phyloP scores from a whole-genome alignment of 306 rosid species.

The Lupinus albus region DNA sequence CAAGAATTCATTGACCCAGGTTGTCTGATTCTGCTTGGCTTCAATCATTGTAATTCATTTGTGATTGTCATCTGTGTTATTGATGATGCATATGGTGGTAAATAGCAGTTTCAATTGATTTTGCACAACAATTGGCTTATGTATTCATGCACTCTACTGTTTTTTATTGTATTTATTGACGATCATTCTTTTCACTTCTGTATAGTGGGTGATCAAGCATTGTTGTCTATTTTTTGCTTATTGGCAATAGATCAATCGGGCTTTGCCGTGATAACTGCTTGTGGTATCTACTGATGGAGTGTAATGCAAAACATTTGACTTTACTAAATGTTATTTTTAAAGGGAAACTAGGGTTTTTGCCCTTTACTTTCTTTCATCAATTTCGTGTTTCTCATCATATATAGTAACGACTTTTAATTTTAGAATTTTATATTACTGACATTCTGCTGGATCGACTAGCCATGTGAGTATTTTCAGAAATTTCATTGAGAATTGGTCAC shows the following conservation, averaged over 20 bases:
- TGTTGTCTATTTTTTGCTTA: constrained; percentile 12
- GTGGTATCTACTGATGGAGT: constrained; percentile 27
- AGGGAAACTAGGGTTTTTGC: constrained; percentile 31
- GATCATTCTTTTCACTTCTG: no score
- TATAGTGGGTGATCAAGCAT: background rate
- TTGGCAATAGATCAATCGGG: constrained; percentile 5
- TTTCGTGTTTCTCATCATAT: constrained; percentile 13
- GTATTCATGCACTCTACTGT: background rate
- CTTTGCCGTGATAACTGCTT: constrained; percentile 12
- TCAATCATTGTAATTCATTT: constrained; percentile 4
- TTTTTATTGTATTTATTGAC: background rate
- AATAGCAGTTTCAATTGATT: background rate
- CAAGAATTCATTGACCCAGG: background rate
- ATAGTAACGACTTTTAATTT: background rate
- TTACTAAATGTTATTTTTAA: constrained; percentile 11
- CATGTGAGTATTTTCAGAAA: constrained; percentile 21
- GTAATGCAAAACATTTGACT: constrained; percentile 25
- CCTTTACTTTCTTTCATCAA: constrained; percentile 4
- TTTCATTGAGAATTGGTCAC: constrained; percentile 33
- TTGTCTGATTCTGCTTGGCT: constrained; percentile 31
- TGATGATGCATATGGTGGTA: no score
- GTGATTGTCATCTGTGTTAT: constrained; percentile 10
- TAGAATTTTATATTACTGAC: background rate
- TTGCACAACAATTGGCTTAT: constrained; percentile 4
- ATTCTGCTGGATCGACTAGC: constrained; percentile 25